Percentiles rank a stretch among this genome's conserved stretches.
Evolutionary conservation across 2,329 filamentous ascomycete species (phyloP).

Genomic region (Fusarium goolgardi): DNA sequence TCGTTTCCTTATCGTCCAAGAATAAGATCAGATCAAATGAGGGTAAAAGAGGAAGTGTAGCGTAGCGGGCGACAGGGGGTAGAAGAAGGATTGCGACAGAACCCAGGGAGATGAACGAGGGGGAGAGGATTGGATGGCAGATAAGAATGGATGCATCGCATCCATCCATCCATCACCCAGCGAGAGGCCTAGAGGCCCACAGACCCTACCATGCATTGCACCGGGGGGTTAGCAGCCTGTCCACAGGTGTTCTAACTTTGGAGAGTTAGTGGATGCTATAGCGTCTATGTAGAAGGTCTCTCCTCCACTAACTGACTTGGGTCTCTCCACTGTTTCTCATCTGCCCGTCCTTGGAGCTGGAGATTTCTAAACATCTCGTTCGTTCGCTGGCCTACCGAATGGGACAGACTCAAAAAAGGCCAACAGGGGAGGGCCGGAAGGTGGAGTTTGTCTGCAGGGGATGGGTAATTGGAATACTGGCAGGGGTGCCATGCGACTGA

Average conservation of each 20-base stretch:
- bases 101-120: conserved; percentile 31
- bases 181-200: conserved; percentile 4
- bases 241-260: conserved; percentile 27
- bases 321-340: not conserved
- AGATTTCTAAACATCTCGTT: conserved; percentile 1
- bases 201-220: not conserved
- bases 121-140: conserved; percentile 37
- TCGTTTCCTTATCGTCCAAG: conserved; percentile 46
- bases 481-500: conserved; percentile 40
- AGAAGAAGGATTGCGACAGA: conserved; percentile 40
- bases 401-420: conserved; percentile 5
- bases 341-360: conserved; percentile 4
- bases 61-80: conserved; percentile 44
- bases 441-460: conserved; percentile 29
- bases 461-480: conserved; percentile 33
- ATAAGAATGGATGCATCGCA: conserved; percentile 26
- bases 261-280: conserved; percentile 32
- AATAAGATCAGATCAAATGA: conserved; percentile 44
- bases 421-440: conserved; percentile 35
- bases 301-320: conserved; percentile 16
- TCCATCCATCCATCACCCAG: not conserved
- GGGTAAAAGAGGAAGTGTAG: conserved; percentile 41
- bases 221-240: conserved; percentile 14
- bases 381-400: conserved; percentile 18
- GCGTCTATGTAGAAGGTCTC: conserved; percentile 20